These are phyloP conservation scores for Triangularia setosa DNA, from an alignment of 2,329 filamentous ascomycete genomes.

Conservation along the genomic window DNA sequence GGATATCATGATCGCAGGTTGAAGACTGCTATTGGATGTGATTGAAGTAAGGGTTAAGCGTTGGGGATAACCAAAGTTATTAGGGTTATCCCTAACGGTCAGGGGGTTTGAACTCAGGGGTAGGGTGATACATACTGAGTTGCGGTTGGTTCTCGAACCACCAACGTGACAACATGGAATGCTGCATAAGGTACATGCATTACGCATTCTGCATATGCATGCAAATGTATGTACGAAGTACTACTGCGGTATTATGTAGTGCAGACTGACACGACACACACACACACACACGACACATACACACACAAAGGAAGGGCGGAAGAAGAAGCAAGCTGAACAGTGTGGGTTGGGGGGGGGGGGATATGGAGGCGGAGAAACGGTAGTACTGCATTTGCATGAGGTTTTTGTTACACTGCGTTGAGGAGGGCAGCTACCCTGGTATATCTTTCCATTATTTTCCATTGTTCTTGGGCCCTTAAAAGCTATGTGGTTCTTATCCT, in stretches of 20 bases:
- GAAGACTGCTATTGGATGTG: neutral
- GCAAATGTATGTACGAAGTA: neutral
- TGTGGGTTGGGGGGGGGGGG: neutral
- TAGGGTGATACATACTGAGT: neutral
- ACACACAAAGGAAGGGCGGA: neutral
- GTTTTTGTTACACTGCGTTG: neutral
- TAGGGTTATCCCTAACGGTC: too few relatives aligned
- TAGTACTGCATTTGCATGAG: neutral
- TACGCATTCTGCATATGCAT: neutral
- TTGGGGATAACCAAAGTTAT: too few relatives aligned
- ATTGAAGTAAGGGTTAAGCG: neutral
- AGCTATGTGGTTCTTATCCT: neutral
- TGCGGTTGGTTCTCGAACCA: neutral
- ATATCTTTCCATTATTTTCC: neutral
- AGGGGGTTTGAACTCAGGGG: neutral
- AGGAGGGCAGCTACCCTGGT: neutral
- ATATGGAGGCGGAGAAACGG: neutral
- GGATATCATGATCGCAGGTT: too few relatives aligned
- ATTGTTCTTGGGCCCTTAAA: neutral
- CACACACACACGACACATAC: neutral
- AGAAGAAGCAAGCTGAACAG: neutral
- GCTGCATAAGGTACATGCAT: neutral
- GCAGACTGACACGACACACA: neutral
- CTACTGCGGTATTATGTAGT: neutral
- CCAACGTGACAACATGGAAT: too few relatives aligned